Evolutionary conservation across 352 stramenopile species (phyloP), one percentile per base, ranked within the genome.

Genomic region (Albugo candida): DNA sequence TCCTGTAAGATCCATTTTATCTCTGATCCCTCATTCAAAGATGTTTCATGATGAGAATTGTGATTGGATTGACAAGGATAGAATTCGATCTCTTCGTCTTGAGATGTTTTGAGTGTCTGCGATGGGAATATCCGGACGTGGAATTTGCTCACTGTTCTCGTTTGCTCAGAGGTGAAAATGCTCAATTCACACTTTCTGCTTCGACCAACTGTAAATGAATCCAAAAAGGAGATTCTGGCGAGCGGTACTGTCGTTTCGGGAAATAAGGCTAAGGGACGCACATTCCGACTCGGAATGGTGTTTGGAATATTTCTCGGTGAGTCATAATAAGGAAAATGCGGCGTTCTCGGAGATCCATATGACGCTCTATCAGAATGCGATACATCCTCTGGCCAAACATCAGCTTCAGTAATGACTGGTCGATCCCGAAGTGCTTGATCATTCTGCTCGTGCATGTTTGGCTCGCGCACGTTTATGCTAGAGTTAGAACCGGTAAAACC

Each of bases 111-210:
- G 35, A 49, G 51, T 42, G 62, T 58, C 0, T 47, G 59, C 21
- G 77, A 41, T 11, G 70, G 70, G 14, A 78, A 67, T 39, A 87
- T 65, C 19, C 68, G 64, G 34, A 67, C 64, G 47, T 87, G 75
- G 16, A 60, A 59, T 55, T 84, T 84, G 55, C 75, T 87, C 36
- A 87, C 67, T 4, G 75, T 84, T 20, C 70, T 69, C 44, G 75
- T 87, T 47, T 78, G 68, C 27, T 77, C 65, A 13, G 59, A 80
- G 17, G 72, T 87, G 11, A 63, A 52, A 45, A 84, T 83, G 45
- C 70, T 65, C 45, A 84, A 55, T 38, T 84, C 75, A 37, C 75
- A 82, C 13, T 61, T 58, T 20, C 75, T 68, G 54, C 71, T 84
- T 27, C 75, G 68, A 1, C 75, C 75, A 34, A 87, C 65, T 21